phyloP scores from a whole-genome alignment of 2,329 filamentous ascomycete genomes.

The Arthrobotrys musiformis region DNA sequence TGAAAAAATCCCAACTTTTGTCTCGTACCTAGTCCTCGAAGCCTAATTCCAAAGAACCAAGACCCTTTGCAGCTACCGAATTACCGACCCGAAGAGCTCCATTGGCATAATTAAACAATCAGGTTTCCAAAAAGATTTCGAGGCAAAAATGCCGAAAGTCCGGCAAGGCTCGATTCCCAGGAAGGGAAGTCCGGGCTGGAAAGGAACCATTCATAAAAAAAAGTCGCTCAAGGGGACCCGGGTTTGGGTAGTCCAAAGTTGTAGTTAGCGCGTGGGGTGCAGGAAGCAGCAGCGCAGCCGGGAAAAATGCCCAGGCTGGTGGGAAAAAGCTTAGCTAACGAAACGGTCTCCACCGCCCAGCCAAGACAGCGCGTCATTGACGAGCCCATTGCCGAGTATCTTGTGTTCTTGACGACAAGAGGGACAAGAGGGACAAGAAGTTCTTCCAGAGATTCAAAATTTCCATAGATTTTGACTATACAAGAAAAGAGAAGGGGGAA shows the following conservation, averaged over 20 bases:
- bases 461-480: too few species aligned
- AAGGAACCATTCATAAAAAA: conserved; percentile 26
- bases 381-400: not conserved
- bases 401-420: not conserved
- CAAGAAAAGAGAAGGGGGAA: not conserved
- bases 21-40: too few species aligned
- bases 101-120: not conserved
- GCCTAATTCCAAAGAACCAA: not conserved
- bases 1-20: too few species aligned
- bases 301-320: conserved; percentile 45
- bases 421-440: too few species aligned
- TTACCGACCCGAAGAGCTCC: conserved; percentile 4
- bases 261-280: conserved; percentile 47
- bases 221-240: not conserved
- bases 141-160: not conserved
- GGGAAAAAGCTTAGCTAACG: conserved; percentile 53
- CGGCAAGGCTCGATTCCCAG: too few species aligned
- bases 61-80: not conserved
- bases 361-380: conserved; percentile 31
- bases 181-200: conserved; percentile 13
- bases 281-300: too few species aligned
- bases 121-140: not conserved
- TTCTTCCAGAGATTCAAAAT: too few species aligned
- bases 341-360: not conserved
- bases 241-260: not conserved